These are phyloP conservation scores for Sporisorium graminicola DNA, from an alignment of 1,284 basidiomycete genomes.

Conservation along the genomic window DNA sequence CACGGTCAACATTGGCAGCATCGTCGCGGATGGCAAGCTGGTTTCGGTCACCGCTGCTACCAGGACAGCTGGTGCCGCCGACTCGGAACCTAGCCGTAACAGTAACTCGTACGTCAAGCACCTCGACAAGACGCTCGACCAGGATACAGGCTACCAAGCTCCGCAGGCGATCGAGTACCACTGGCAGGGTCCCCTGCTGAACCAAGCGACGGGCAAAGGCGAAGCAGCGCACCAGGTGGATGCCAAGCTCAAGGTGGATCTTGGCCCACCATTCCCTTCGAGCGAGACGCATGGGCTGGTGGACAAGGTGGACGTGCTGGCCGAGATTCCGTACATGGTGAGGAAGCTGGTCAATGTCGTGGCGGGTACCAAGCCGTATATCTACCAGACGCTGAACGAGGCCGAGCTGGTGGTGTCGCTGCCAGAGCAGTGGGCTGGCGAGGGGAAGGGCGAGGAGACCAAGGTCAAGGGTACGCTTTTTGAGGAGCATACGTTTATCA, in stretches of 20 bases:
- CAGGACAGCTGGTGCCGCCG: slow-evolving; percentile 64
- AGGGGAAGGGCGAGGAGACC: slow-evolving; percentile 18
- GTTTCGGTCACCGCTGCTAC: slow-evolving; percentile 75
- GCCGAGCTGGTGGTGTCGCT: slow-evolving; percentile 78
- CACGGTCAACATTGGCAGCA: slow-evolving; percentile 82
- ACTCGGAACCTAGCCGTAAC: slow-evolving; percentile 72
- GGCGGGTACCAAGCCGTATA: slow-evolving; percentile 89
- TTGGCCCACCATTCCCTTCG: slow-evolving; percentile 58
- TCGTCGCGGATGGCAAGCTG: slow-evolving; percentile 83
- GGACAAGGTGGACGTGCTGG: slow-evolving; percentile 96
- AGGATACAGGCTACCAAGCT: slow-evolving; percentile 83
- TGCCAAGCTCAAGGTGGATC: slow-evolving; percentile 50
- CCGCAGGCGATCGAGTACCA: slow-evolving; percentile 81
- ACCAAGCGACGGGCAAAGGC: slow-evolving; percentile 40
- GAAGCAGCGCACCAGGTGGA: slow-evolving; percentile 37
- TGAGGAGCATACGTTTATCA: slow-evolving; percentile 90
- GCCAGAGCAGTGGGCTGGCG: no score
- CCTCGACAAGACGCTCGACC: slow-evolving; percentile 75
- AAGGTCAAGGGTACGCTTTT: slow-evolving; percentile 80
- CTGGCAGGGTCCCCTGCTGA: slow-evolving; percentile 81
- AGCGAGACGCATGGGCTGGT: slow-evolving; percentile 78
- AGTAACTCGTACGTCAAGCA: slow-evolving; percentile 79
- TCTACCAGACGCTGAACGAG: slow-evolving; percentile 90
- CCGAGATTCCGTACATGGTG: slow-evolving; percentile 92
- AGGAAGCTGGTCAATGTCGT: slow-evolving; percentile 91